These are phyloP conservation scores for Plasmopara muralis DNA, from an alignment of 352 stramenopile genomes.

Conservation along the genomic window DNA sequence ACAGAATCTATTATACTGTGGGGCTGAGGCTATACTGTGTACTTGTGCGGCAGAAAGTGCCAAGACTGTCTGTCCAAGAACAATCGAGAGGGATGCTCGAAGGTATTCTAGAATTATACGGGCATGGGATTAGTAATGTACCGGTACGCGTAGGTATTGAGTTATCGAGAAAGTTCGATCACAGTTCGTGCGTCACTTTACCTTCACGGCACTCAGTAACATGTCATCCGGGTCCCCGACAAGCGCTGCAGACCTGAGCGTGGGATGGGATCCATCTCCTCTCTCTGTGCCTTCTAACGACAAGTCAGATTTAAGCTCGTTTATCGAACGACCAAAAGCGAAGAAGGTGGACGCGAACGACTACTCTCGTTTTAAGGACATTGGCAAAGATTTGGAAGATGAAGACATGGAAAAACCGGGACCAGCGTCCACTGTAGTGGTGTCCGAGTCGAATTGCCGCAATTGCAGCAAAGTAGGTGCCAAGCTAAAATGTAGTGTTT, in stretches of 20 bases:
- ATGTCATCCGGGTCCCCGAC: conserved; percentile 21
- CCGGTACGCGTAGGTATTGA: not conserved
- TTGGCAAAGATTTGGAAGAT: conserved; percentile 45
- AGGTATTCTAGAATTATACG: no score
- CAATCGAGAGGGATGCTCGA: no score
- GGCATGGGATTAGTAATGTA: no score
- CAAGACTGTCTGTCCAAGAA: no score
- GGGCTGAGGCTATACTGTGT: no score
- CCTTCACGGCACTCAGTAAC: conserved; percentile 1
- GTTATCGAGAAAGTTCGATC: conserved; percentile 21
- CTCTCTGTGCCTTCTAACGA: conserved; percentile 9
- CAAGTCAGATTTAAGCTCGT: conserved; percentile 30
- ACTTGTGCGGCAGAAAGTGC: no score
- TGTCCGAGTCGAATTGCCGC: conserved; percentile 36
- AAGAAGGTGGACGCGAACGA: conserved; percentile 76
- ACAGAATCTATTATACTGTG: no score
- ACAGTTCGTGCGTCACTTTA: conserved; percentile 4
- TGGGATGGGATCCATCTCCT: conserved; percentile 43
- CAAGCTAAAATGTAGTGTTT: conserved; percentile 84
- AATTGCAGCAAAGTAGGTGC: conserved; percentile 73
- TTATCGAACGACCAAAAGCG: conserved; percentile 59
- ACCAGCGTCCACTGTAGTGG: not conserved
- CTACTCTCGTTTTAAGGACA: conserved; percentile 83
- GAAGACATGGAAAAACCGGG: conserved; percentile 13
- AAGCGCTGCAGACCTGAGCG: conserved; percentile 26